Conservation (phyloP, 2,329 filamentous ascomycete species). For the Penicillium sp. region DNA sequence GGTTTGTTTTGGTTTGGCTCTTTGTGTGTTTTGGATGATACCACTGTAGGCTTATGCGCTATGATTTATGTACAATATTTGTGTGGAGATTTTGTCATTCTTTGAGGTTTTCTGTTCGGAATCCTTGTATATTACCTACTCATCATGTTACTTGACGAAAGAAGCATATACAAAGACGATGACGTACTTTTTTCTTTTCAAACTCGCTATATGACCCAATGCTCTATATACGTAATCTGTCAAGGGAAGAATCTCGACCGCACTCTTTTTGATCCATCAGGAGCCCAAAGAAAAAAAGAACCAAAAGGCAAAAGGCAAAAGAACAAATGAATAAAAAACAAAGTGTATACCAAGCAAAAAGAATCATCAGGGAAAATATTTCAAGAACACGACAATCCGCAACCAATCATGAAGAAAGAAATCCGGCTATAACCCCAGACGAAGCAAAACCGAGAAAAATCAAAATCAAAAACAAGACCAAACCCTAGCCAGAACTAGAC, state of each 20-base stretch:
- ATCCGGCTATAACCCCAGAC: background rate
- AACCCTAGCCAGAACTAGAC: constrained; percentile 13
- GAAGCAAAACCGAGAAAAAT: constrained; percentile 16
- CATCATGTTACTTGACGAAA: background rate
- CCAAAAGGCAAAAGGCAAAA: background rate
- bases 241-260: background rate
- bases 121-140: constrained; percentile 3
- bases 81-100: background rate
- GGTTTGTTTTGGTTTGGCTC: too few species aligned
- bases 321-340: background rate
- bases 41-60: constrained; percentile 17
- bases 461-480: constrained; percentile 11
- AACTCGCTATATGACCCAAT: constrained; percentile 28
- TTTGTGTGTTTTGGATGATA: constrained; percentile 27
- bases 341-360: constrained; percentile 10
- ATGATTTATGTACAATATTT: constrained; percentile 18
- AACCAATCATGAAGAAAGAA: constrained; percentile 16
- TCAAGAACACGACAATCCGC: constrained; percentile 8
- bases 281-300: constrained; percentile 10
- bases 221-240: constrained; percentile 26
- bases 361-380: constrained; percentile 19
- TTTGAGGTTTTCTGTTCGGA: background rate
- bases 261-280: constrained; percentile 19
- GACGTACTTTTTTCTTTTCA: constrained; percentile 15
- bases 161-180: background rate